phyloP scores from a whole-genome alignment of 2,329 filamentous ascomycete genomes.

The Teratosphaeria viscida region DNA sequence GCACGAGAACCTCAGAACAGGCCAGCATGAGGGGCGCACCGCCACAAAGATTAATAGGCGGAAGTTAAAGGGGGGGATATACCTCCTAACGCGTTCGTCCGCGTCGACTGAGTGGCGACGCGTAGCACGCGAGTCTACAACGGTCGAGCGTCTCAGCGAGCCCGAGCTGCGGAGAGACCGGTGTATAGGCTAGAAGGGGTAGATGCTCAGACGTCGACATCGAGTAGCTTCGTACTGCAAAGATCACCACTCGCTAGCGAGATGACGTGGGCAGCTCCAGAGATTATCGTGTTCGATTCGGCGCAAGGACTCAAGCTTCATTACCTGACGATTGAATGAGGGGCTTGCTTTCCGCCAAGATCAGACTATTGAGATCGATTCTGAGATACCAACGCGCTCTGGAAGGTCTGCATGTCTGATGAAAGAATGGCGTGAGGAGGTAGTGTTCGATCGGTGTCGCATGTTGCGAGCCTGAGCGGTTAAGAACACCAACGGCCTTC shows the following conservation, averaged over 20 bases:
- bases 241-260: not conserved
- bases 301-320: not conserved
- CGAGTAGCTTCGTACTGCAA: not conserved
- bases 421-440: not conserved
- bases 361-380: not conserved
- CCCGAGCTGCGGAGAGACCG: not conserved
- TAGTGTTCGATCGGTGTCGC: not conserved
- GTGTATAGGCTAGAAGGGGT: not conserved
- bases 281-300: not conserved
- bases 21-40: not conserved
- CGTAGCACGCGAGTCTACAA: not conserved
- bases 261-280: not conserved
- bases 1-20: not conserved
- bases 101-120: not conserved
- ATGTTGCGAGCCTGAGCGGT: not conserved
- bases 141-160: not conserved
- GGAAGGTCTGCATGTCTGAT: not conserved
- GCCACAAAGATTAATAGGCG: not conserved
- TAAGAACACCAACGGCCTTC: not conserved
- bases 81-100: not conserved
- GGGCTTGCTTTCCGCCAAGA: not conserved
- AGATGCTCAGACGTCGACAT: not conserved
- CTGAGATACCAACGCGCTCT: not conserved
- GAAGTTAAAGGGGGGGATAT: not conserved
- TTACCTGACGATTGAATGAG: not conserved